Evolutionary conservation across 2,329 filamentous ascomycete species (phyloP).

Genomic region (Nannizzia gypsea): DNA sequence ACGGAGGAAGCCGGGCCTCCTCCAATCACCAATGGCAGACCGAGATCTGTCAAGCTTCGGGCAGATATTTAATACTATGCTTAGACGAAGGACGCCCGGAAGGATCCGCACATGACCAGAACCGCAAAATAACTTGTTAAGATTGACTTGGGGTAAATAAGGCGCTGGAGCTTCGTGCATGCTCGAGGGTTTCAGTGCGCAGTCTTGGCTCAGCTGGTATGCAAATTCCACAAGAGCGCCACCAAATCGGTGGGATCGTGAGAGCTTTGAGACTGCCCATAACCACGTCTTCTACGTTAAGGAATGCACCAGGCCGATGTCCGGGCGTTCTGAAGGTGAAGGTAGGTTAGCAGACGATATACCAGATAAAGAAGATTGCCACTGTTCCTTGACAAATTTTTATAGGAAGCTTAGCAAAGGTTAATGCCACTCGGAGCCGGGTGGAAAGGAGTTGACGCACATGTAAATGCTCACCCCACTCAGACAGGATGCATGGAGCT

Average conservation of each 20-base stretch:
- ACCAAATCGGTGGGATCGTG: not conserved
- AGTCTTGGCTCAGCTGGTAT: constrained; percentile 3
- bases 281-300: not conserved
- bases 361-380: not conserved
- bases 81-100: not conserved
- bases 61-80: not conserved
- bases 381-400: not conserved
- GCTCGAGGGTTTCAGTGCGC: not conserved
- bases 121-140: not conserved
- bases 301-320: not conserved
- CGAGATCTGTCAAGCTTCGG: not conserved
- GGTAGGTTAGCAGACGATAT: not conserved
- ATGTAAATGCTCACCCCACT: not conserved
- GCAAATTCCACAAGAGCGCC: not conserved
- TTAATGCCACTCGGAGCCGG: no score
- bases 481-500: not conserved
- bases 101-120: constrained; percentile 3
- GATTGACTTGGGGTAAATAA: not conserved
- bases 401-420: no score
- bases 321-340: not conserved
- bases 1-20: not conserved
- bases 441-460: not conserved
- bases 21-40: not conserved
- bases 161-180: not conserved
- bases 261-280: not conserved